Evolutionary conservation across 805 yeast species (phyloP).

Genomic region (Kockiozyma suomiensis): DNA sequence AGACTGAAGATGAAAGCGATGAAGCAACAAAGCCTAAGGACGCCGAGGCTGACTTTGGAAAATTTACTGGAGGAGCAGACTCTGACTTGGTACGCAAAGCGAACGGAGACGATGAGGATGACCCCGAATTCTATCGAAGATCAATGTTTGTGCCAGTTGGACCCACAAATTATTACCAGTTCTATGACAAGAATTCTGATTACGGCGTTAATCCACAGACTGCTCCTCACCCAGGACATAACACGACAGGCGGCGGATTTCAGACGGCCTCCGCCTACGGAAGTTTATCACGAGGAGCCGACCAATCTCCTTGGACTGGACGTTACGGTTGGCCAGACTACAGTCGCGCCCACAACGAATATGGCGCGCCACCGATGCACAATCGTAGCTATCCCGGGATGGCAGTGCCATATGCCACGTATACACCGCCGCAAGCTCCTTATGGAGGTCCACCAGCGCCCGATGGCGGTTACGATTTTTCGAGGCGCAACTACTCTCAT

Average conservation of each 20-base stretch:
- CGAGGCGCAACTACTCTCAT: not conserved
- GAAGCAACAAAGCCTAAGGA: not conserved
- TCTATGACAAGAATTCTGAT: not conserved
- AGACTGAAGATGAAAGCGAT: constrained; percentile 13
- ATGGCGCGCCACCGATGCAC: not conserved
- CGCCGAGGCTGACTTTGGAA: not conserved
- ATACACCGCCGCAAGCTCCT: not conserved
- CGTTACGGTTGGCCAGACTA: not conserved
- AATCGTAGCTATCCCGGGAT: not conserved
- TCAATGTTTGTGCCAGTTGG: constrained; percentile 31
- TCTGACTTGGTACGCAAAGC: not conserved
- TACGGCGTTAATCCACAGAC: not conserved
- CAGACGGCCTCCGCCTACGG: not conserved
- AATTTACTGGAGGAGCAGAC: not conserved
- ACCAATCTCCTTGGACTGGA: too few relatives aligned
- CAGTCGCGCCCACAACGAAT: not conserved
- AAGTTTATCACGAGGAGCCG: not conserved
- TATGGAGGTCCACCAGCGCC: not conserved
- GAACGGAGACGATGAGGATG: constrained; percentile 17
- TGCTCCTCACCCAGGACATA: not conserved
- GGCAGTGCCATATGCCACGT: not conserved
- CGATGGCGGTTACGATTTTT: not conserved
- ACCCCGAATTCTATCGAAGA: constrained; percentile 22
- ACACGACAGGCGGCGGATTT: not conserved
- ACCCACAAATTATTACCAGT: constrained; percentile 23